Evolutionary conservation across 352 stramenopile species (phyloP), one percentile per base, ranked within the genome.

Genomic region (Aphanomyces euteiches): DNA sequence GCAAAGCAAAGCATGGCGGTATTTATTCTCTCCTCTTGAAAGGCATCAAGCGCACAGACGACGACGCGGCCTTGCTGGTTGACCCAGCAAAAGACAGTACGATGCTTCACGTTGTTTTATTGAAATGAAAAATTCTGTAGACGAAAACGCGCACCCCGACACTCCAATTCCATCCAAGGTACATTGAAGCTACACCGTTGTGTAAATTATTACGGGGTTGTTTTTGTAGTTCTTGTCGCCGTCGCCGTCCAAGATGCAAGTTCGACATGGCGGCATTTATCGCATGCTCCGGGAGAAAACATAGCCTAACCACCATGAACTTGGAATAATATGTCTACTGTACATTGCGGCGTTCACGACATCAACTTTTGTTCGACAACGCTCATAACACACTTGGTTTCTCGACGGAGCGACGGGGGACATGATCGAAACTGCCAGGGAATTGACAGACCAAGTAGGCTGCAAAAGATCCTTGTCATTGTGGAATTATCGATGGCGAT

Each of bases 1-100:
- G 72, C 12, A 90, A 92, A 63, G 69, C 79, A 28, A 88, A 84
- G 15, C 85, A 93, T 50, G 85, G 85, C 12, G 85, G 85, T 3
- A 90, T 93, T 56, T 93, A 93, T 72, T 86, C 85, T 48, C 67
- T 93, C 43, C 64, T 93, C 47, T 74, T 93, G 28, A 63, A 53
- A 74, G 13, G 56, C 66, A 15, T 78, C 83, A 61, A 73, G 86
- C 40, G 80, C 87, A 45, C 76, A 7, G 77, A 87, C 48, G 79
- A 89, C 61, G 74, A 80, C 56, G 72, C 54, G 15, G 54, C 3
- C 28, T 28, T 61, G 54, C 54, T 61, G 28, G 54, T 54, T 21
- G 47, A 65, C 34, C 17, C 45, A 28, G 10, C 37, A 4, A 60
- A 64, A 43, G 36, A 43, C 10, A 63, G 28, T 39, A 45, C 40